Conservation (phyloP, 257 asterid species). For the Solanum sitiens region DNA sequence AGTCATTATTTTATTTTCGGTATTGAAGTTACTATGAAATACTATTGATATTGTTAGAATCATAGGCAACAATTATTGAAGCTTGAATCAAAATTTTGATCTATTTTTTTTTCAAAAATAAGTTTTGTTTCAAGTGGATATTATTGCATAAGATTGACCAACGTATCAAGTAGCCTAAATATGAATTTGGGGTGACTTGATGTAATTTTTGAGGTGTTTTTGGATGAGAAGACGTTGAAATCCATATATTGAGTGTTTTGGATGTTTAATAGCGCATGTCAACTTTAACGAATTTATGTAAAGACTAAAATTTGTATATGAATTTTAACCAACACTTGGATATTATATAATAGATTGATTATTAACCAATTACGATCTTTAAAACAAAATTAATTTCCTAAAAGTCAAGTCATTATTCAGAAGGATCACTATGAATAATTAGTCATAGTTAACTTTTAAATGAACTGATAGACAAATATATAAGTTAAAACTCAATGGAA, state of each 20-base stretch:
- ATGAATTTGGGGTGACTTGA: neutral
- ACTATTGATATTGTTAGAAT: neutral
- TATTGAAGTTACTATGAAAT: neutral
- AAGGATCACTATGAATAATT: neutral
- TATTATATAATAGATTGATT: too few relatives aligned
- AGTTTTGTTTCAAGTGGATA: neutral
- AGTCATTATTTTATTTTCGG: neutral
- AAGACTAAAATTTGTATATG: neutral
- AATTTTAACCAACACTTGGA: neutral
- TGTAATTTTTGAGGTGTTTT: neutral
- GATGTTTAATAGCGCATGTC: too few relatives aligned
- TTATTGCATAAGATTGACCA: neutral
- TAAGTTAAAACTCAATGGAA: neutral
- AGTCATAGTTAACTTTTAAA: neutral
- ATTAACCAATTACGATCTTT: neutral
- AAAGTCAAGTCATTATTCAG: neutral
- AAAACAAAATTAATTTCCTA: neutral
- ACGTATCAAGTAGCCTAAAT: neutral
- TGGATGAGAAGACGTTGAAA: too few relatives aligned
- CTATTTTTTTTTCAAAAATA: neutral
- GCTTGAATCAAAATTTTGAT: too few relatives aligned
- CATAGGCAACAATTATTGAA: neutral
- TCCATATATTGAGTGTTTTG: too few relatives aligned
- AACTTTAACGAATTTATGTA: neutral
- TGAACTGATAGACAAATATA: neutral